phyloP scores from a whole-genome alignment of 345 rosid species.

The Populus simonii region DNA sequence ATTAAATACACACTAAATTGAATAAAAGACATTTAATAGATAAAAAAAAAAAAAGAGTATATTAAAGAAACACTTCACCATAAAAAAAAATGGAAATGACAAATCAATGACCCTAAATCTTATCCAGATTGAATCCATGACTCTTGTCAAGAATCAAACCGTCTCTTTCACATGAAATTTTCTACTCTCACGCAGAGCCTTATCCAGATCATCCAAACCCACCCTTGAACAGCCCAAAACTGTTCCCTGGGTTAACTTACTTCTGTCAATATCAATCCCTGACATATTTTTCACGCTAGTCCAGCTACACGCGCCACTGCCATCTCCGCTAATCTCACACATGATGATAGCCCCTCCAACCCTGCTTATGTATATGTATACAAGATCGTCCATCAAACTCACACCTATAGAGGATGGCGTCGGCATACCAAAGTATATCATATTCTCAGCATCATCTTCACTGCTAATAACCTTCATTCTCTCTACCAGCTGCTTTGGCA shows the following conservation, averaged over 20 bases:
- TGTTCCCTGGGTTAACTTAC: conserved; percentile 19
- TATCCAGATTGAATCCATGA: too few species aligned
- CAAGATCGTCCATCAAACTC: conserved; percentile 30
- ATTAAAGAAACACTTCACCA: too few species aligned
- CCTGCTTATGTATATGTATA: conserved; percentile 32
- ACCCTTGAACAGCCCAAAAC: conserved; percentile 49
- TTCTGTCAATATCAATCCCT: conserved; percentile 12
- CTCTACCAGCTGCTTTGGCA: conserved; percentile 46
- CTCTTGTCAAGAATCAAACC: too few species aligned
- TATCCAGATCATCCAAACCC: conserved; percentile 42
- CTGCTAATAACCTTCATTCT: conserved; percentile 25
- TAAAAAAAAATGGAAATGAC: too few species aligned
- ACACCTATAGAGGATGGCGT: conserved; percentile 32
- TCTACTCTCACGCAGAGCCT: conserved; percentile 28
- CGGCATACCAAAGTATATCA: conserved; percentile 9
- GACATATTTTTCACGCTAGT: conserved; percentile 28
- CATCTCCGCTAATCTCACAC: conserved; percentile 41
- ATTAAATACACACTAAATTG: too few species aligned
- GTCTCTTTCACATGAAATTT: conserved; percentile 12
- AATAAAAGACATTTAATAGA: too few species aligned
- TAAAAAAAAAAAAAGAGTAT: too few species aligned
- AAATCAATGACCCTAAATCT: too few species aligned
- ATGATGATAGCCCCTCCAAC: conserved; percentile 29
- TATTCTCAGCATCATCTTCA: background rate
- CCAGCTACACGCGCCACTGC: conserved; percentile 37